Percentiles rank a stretch among this genome's conserved stretches.
Evolutionary conservation across 768 basidiomycete genomes (phyloP).

Genomic region (Boletus sp.): DNA sequence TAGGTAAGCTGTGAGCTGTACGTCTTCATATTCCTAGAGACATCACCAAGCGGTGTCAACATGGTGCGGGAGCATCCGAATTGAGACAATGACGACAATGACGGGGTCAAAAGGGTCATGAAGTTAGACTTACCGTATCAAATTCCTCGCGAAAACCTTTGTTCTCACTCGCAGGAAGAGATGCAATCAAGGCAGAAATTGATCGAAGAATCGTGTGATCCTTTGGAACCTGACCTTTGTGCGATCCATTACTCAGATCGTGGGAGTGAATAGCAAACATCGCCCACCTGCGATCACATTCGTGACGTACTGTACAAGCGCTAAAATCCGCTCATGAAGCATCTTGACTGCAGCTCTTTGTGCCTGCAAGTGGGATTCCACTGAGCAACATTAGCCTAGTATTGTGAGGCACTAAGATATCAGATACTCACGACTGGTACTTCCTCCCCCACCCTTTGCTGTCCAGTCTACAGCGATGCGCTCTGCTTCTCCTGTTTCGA

Average conservation of each 20-base stretch:
- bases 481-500: slow-evolving; percentile 98
- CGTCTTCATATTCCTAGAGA: slow-evolving; percentile 89
- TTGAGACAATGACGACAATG: neutral
- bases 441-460: slow-evolving; percentile 79
- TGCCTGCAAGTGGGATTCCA: slow-evolving; percentile 86
- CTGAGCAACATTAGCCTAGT: slow-evolving; percentile 39
- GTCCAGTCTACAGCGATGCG: slow-evolving; percentile 98
- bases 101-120: neutral
- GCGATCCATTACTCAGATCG: neutral
- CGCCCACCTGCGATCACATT: slow-evolving; percentile 69
- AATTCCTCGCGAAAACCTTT: slow-evolving; percentile 86
- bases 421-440: slow-evolving; percentile 65
- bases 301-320: slow-evolving; percentile 84
- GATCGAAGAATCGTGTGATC: slow-evolving; percentile 85
- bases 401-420: neutral
- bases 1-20: slow-evolving; percentile 87
- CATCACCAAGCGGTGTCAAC: neutral
- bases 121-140: slow-evolving; percentile 57
- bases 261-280: neutral
- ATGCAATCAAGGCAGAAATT: slow-evolving; percentile 81
- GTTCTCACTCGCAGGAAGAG: slow-evolving; percentile 84
- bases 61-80: neutral
- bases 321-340: slow-evolving; percentile 86
- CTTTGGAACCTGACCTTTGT: slow-evolving; percentile 62
- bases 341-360: slow-evolving; percentile 96